Percentiles rank a stretch among this genome's conserved stretches.
Conservation (phyloP, 2,329 filamentous ascomycete species). For the Bipolaris victoriae region DNA sequence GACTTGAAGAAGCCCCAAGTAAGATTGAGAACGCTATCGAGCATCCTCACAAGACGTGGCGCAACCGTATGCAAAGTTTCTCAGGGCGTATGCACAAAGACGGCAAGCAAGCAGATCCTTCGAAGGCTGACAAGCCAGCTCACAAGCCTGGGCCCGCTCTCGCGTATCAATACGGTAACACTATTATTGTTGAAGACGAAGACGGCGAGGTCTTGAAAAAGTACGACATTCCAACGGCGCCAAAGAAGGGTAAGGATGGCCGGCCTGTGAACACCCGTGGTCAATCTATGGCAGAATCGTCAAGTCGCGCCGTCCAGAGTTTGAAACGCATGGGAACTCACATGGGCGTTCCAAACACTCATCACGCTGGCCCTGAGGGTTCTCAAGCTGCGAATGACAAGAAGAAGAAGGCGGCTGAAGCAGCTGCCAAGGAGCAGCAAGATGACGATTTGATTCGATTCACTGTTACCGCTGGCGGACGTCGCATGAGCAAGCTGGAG, state of each 20-base stretch:
- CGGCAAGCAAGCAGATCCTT: conserved; percentile 39
- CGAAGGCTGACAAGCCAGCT: conserved; percentile 41
- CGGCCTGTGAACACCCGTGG: conserved; percentile 40
- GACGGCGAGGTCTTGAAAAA: conserved; percentile 87
- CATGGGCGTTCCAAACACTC: conserved; percentile 52
- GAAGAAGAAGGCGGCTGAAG: conserved; percentile 28
- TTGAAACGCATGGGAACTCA: conserved; percentile 61
- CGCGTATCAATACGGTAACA: conserved; percentile 86
- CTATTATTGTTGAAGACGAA: conserved; percentile 87
- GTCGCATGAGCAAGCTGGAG: conserved; percentile 79
- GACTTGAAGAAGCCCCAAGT: conserved; percentile 40
- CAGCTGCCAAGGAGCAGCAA: conserved; percentile 54
- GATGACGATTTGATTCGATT: conserved; percentile 78
- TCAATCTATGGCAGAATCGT: conserved; percentile 39
- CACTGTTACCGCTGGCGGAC: conserved; percentile 74
- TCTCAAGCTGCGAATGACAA: conserved; percentile 25
- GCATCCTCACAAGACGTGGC: conserved; percentile 50
- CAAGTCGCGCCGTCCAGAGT: conserved; percentile 51
- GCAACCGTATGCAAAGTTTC: conserved; percentile 56
- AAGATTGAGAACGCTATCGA: conserved; percentile 49
- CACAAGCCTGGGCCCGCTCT: conserved; percentile 70
- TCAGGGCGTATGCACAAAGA: conserved; percentile 52
- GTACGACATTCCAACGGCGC: conserved; percentile 71
- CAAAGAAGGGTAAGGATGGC: conserved; percentile 41
- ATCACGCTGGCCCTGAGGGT: conserved; percentile 34